A percentile compares a stretch with the other conserved stretches of the same genome.
Conservation (phyloP, 2,329 filamentous ascomycete species). For the Stylonectria norvegica region DNA sequence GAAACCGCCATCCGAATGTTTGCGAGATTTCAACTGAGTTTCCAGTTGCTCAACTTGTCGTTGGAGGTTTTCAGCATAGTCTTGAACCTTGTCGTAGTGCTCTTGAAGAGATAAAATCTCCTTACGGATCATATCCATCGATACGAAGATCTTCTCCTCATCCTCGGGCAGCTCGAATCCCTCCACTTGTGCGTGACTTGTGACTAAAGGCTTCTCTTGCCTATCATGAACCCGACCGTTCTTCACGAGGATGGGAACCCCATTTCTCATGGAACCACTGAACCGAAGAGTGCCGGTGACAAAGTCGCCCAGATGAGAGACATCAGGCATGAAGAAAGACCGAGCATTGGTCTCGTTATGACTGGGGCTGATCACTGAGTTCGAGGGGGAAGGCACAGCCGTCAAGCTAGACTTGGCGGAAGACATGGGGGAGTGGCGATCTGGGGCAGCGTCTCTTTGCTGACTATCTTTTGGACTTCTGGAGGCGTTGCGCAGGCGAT, state of each 20-base stretch:
- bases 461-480: constrained; percentile 27
- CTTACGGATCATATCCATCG: constrained; percentile 59
- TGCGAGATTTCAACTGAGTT: constrained; percentile 45
- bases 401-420: constrained; percentile 41
- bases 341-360: constrained; percentile 42
- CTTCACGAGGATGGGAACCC: constrained; percentile 55
- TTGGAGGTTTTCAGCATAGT: constrained; percentile 52
- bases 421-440: constrained; percentile 34
- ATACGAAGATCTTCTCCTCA: constrained; percentile 57
- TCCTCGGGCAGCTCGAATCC: constrained; percentile 49
- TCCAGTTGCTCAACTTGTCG: constrained; percentile 50
- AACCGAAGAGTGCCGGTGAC: constrained; percentile 53
- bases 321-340: constrained; percentile 53
- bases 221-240: constrained; percentile 49
- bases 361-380: constrained; percentile 31
- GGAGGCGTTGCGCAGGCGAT: constrained; percentile 36
- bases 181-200: constrained; percentile 47
- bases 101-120: constrained; percentile 55
- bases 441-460: constrained; percentile 20
- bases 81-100: constrained; percentile 53
- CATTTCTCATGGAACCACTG: constrained; percentile 48
- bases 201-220: constrained; percentile 30
- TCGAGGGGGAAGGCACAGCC: constrained; percentile 39
- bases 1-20: constrained; percentile 39
- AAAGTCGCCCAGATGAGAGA: constrained; percentile 55